Conservation (phyloP, 176 grass and related monocot genomes). For the Poa annua region DNA sequence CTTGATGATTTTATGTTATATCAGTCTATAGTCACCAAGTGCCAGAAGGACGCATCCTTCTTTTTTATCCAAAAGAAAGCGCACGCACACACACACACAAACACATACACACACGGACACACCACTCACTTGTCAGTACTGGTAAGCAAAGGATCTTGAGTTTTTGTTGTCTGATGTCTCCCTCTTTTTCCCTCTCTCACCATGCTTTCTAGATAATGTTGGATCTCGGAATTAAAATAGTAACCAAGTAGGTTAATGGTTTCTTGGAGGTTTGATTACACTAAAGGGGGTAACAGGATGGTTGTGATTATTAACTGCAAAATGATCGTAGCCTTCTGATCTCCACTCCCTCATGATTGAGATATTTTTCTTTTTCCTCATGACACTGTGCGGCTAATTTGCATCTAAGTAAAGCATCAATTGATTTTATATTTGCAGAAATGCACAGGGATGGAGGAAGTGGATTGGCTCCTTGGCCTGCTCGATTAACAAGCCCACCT, state of each 20-base stretch:
- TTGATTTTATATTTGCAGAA: slow-evolving; percentile 65
- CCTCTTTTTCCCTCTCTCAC: neutral
- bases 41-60: slow-evolving; percentile 5
- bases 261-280: neutral
- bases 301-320: slow-evolving; percentile 2
- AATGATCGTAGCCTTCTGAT: slow-evolving; percentile 4
- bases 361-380: slow-evolving; percentile 24
- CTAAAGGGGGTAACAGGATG: slow-evolving; percentile 2
- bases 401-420: slow-evolving; percentile 32
- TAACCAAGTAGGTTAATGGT: slow-evolving; percentile 17
- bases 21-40: neutral
- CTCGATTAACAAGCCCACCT: slow-evolving; percentile 82
- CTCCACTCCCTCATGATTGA: neutral
- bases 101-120: too few relatives aligned
- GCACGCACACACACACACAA: neutral
- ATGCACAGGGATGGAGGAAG: slow-evolving; percentile 86
- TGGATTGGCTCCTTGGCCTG: slow-evolving; percentile 93
- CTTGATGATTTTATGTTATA: slow-evolving; percentile 5
- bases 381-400: slow-evolving; percentile 21
- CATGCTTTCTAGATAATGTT: slow-evolving; percentile 17
- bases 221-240: slow-evolving; percentile 12
- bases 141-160: neutral
- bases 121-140: slow-evolving; percentile 13
- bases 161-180: slow-evolving; percentile 3
- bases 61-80: neutral